Evolutionary conservation across 2,329 filamentous ascomycete species (phyloP), one percentile per base, ranked within the genome.

Genomic region (Aspergillus sp.): DNA sequence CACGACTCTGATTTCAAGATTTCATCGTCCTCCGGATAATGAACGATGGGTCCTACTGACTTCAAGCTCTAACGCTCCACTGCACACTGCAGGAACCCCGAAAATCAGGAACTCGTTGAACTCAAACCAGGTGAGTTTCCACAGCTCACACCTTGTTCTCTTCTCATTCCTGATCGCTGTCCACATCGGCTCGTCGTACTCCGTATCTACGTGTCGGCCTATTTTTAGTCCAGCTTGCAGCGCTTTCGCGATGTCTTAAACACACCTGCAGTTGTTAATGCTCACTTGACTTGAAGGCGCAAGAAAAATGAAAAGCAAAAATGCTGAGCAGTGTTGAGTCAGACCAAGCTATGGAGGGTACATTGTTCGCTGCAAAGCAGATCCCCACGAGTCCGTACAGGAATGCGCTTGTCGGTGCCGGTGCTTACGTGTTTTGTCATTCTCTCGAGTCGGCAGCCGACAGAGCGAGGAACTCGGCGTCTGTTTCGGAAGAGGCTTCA

Each of bases 211-310:
- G 13, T 13, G 28, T 19, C 47, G 11, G 22, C 52, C 52, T 60
- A 49, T 60, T 55, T 60, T 38, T 60, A 55, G 28, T 6, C n/a
- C 41, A 52, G 38, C 50, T 30, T 58, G 55, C 55, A 58, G 47
- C 15, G 11, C 13, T 55, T 46, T 50, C 46, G 47, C 15, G 19
- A 22, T 60, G 54, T 57, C 54, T 50, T 30, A 57, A 38, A 19
- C 54, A 15, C 43, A 38, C 53, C 48, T 52, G 48, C 59, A 61
- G 59, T 51, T 15, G 59, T 61, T 61, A 47, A 62, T 51, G 56
- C 50, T 58, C 60, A 53, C 51, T 55, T 54, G 55, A 52, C 49
- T 54, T 28, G n/a, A 43, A 31, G 23, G 47, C 38, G 19, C 15
- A 38, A 13, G 38, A 15, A 45, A 38, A 31, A 31, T 53, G 28